These are phyloP conservation scores for Vitis riparia DNA, from an alignment of 164 flowering plant genomes.

Conservation along the genomic window DNA sequence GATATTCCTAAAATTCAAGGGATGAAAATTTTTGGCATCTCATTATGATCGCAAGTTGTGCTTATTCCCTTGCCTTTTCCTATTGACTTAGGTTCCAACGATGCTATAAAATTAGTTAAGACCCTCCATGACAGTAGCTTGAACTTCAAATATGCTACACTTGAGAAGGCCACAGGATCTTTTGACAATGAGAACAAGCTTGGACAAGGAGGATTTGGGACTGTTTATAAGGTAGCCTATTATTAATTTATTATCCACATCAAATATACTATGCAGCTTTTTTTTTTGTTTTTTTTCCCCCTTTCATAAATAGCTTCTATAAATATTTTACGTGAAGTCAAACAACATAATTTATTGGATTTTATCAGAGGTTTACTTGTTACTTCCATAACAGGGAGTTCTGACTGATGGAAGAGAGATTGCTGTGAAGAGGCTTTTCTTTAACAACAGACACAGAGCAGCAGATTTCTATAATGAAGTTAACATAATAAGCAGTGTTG, in stretches of 20 bases:
- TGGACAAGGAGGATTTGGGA: conserved; percentile 81
- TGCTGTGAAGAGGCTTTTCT: conserved; percentile 79
- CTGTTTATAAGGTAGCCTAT: conserved; percentile 65
- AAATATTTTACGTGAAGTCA: too few species aligned
- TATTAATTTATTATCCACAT: background rate
- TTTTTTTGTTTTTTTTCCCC: background rate
- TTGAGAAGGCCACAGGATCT: conserved; percentile 56
- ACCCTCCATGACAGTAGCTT: conserved; percentile 66
- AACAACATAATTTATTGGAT: background rate
- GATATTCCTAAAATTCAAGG: conserved; percentile 71
- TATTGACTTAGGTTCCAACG: conserved; percentile 45
- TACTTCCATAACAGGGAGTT: conserved; percentile 47
- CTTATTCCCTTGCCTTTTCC: background rate
- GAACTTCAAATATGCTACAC: conserved; percentile 58
- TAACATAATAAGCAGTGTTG: conserved; percentile 62
- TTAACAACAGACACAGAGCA: conserved; percentile 67
- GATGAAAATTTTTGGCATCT: conserved; percentile 51
- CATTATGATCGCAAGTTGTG: conserved; percentile 60
- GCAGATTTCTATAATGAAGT: conserved; percentile 82
- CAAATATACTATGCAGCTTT: too few species aligned
- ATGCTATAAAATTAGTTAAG: conserved; percentile 53
- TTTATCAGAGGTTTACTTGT: background rate
- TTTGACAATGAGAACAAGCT: conserved; percentile 58
- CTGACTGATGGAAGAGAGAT: conserved; percentile 77
- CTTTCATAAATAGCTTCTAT: background rate